Percentiles rank a stretch among this genome's conserved stretches.
Evolutionary conservation across 805 yeast species (phyloP).

Genomic region (Hanseniaspora nectarophila): DNA sequence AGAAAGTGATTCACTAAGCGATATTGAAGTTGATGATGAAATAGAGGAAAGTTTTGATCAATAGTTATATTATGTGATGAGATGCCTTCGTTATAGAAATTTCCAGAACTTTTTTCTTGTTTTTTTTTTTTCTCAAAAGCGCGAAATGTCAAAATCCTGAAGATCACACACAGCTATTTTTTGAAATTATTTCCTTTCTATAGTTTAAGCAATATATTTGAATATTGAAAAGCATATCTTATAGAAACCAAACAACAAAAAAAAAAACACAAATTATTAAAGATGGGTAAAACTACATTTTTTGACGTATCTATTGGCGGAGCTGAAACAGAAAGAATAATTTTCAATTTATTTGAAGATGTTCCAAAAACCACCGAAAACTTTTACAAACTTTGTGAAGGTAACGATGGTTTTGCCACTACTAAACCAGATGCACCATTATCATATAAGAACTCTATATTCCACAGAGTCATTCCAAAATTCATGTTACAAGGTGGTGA

Average conservation of each 20-base stretch:
- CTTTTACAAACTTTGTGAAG: conserved; percentile 79
- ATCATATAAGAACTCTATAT: conserved; percentile 63
- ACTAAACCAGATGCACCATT: conserved; percentile 38
- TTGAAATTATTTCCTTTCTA: no score
- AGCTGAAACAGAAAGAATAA: conserved; percentile 58
- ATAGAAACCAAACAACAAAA: background rate
- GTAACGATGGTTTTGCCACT: conserved; percentile 48
- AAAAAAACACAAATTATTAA: background rate
- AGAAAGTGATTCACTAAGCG: background rate
- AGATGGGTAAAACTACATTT: conserved; percentile 38
- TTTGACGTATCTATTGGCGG: conserved; percentile 73
- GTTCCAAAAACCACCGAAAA: conserved; percentile 87
- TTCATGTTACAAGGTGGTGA: conserved; percentile 99
- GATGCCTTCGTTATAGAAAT: background rate
- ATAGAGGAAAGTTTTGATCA: conserved; percentile 9
- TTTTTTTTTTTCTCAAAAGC: no score
- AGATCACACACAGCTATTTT: no score
- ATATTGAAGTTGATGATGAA: conserved; percentile 12
- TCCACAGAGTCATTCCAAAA: conserved; percentile 96
- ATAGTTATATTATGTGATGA: no score
- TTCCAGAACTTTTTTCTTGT: background rate
- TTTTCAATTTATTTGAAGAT: conserved; percentile 57
- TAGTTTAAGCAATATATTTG: no score
- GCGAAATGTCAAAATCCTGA: no score
- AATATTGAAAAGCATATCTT: no score